A percentile compares a stretch with the other conserved stretches of the same genome.
These are phyloP conservation scores for Aspergillus sparsus DNA, from an alignment of 495 filamentous ascomycete genomes.

Conservation along the genomic window DNA sequence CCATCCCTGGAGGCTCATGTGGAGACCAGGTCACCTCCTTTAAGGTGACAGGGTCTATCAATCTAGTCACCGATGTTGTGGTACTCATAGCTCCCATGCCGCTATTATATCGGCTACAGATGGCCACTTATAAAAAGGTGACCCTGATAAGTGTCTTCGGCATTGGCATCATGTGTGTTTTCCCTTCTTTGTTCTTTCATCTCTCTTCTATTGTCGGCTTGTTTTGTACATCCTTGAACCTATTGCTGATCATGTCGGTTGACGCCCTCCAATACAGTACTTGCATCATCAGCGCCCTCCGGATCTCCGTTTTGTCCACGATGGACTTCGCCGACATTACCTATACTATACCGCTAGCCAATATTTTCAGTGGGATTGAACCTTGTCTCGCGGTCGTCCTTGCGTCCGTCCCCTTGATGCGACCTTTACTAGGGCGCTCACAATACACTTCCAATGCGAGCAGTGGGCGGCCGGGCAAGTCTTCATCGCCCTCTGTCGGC, in stretches of 20 bases:
- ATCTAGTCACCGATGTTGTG: conserved; percentile 46
- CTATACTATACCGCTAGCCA: conserved; percentile 20
- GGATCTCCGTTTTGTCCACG: conserved; percentile 19
- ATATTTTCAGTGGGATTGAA: conserved; percentile 27
- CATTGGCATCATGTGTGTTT: conserved; percentile 19
- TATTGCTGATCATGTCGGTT: too few relatives aligned
- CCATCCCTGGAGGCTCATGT: conserved; percentile 44
- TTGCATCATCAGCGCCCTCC: conserved; percentile 23
- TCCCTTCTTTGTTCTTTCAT: background rate
- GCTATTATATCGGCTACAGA: conserved; percentile 20
- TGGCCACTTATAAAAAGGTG: conserved; percentile 23
- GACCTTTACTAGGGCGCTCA: conserved; percentile 20
- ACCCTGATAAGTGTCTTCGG: conserved; percentile 23
- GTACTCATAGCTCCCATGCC: conserved; percentile 39
- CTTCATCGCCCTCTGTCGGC: background rate
- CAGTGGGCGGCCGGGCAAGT: conserved; percentile 2
- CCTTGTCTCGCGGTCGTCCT: conserved; percentile 27
- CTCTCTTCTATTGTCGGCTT: background rate
- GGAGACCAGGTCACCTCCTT: conserved; percentile 38
- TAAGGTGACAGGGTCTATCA: conserved; percentile 39
- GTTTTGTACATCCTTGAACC: too few relatives aligned
- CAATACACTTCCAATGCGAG: background rate
- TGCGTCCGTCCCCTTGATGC: conserved; percentile 28
- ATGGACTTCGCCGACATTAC: conserved; percentile 23
- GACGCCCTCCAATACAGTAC: conserved; percentile 7